Conservation (phyloP, 805 yeast species). For the Lipomyces starkeyi region DNA sequence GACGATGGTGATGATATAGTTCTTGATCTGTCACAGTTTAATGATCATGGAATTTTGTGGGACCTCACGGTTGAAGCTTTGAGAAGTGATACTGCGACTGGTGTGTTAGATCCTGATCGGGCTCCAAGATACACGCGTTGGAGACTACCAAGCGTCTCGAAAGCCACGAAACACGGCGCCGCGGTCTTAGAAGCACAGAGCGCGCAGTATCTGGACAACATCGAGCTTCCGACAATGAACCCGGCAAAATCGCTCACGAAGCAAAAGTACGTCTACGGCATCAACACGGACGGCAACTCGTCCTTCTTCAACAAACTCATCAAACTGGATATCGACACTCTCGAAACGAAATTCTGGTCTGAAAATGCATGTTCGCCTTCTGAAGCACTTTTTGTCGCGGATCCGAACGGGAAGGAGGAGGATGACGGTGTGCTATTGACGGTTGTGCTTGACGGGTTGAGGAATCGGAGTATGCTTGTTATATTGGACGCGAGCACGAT, state of each 20-base stretch:
- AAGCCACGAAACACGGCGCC: not conserved
- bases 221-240: slow-evolving; percentile 20
- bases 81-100: slow-evolving; percentile 20
- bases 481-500: slow-evolving; percentile 32
- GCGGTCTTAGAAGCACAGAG: slow-evolving; percentile 11
- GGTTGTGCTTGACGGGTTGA: slow-evolving; percentile 27
- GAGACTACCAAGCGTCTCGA: slow-evolving; percentile 19
- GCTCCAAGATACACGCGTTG: slow-evolving; percentile 14
- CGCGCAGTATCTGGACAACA: not conserved
- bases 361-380: slow-evolving; percentile 22
- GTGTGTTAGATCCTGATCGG: not conserved
- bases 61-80: slow-evolving; percentile 10
- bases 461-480: slow-evolving; percentile 22
- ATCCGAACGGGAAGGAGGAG: slow-evolving; percentile 16
- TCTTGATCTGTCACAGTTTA: slow-evolving; percentile 12
- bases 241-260: slow-evolving; percentile 5
- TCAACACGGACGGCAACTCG: slow-evolving; percentile 9
- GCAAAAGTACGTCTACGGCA: slow-evolving; percentile 15
- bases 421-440: slow-evolving; percentile 33
- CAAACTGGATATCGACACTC: slow-evolving; percentile 12
- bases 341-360: slow-evolving; percentile 10
- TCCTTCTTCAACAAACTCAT: slow-evolving; percentile 15
- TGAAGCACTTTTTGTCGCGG: slow-evolving; percentile 15
- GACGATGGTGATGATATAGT: slow-evolving; percentile 23
- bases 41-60: slow-evolving; percentile 11